A percentile compares a stretch with the other conserved stretches of the same genome.
Evolutionary conservation across 2,329 filamentous ascomycete species (phyloP).

Genomic region (Byssoonygena ceratinophila): DNA sequence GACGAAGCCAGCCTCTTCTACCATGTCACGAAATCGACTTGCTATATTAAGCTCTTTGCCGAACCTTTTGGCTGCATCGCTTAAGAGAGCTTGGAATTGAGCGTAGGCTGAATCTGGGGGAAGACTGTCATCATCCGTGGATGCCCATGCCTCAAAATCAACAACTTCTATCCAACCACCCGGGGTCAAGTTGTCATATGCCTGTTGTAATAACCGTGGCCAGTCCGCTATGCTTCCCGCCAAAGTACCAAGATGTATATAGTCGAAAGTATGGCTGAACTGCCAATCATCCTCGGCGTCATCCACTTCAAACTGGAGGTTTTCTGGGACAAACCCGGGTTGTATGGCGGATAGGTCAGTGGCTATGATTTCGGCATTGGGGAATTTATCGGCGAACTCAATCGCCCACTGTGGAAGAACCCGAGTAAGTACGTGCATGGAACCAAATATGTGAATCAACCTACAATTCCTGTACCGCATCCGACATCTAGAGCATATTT

Average conservation of each 20-base stretch:
- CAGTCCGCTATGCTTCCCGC: constrained; percentile 29
- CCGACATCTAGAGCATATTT: constrained; percentile 38
- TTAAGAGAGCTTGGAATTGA: constrained; percentile 18
- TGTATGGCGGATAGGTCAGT: constrained; percentile 16
- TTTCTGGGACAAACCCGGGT: constrained; percentile 35
- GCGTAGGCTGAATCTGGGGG: constrained; percentile 18
- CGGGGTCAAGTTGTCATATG: constrained; percentile 21
- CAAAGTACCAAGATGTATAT: constrained; percentile 31
- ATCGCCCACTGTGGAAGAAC: constrained; percentile 9
- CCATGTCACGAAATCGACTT: constrained; percentile 29
- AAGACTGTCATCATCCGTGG: constrained; percentile 23
- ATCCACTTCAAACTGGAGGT: constrained; percentile 42
- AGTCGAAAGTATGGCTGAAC: constrained; percentile 31
- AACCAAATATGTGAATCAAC: constrained; percentile 5
- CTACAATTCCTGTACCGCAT: constrained; percentile 39
- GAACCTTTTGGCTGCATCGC: constrained; percentile 19
- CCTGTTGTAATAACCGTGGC: constrained; percentile 21
- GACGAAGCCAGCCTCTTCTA: constrained; percentile 43
- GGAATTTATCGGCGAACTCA: constrained; percentile 14
- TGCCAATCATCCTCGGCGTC: constrained; percentile 35
- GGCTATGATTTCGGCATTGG: constrained; percentile 10
- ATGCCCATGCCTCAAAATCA: constrained; percentile 25
- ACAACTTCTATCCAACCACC: constrained; percentile 25
- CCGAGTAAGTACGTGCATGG: background rate
- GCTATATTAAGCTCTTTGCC: constrained; percentile 24